phyloP scores from a whole-genome alignment of 192 early-diverging fungal species.

The Mortierella claussenii region DNA sequence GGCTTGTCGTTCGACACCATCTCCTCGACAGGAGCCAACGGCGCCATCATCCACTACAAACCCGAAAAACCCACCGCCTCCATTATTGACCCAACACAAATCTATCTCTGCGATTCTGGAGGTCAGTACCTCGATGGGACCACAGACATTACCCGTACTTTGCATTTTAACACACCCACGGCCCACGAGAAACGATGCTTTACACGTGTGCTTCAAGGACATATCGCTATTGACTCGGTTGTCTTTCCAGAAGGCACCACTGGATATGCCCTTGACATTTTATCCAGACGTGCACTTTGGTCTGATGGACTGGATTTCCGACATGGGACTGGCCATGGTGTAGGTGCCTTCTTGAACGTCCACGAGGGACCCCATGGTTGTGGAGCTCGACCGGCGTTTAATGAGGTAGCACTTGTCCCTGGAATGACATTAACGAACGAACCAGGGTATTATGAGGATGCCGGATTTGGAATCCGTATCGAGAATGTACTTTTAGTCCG shows the following conservation, averaged over 20 bases:
- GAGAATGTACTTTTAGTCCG: conserved; percentile 92
- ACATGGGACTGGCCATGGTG: conserved; percentile 98
- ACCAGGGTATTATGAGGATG: conserved; percentile 98
- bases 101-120: conserved; percentile 97
- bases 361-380: conserved; percentile 98
- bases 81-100: conserved; percentile 70
- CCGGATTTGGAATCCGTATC: conserved; percentile 95
- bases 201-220: conserved; percentile 97
- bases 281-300: conserved; percentile 91
- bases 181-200: conserved; percentile 89
- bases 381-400: conserved; percentile 74
- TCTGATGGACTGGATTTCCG: conserved; percentile 92
- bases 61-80: conserved; percentile 84
- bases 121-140: conserved; percentile 97
- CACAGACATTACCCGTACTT: conserved; percentile 94
- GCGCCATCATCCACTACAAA: conserved; percentile 97
- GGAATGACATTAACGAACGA: conserved; percentile 98
- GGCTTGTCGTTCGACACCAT: conserved; percentile 97
- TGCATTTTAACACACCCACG: conserved; percentile 88
- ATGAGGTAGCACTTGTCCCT: conserved; percentile 76
- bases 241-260: conserved; percentile 90
- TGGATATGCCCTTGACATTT: conserved; percentile 87
- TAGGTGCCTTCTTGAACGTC: conserved; percentile 94
- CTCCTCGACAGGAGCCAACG: conserved; percentile 93
- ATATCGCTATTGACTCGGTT: conserved; percentile 89